phyloP scores from a whole-genome alignment of 2,329 filamentous ascomycete species.

The Keithomyces neogunnii region DNA sequence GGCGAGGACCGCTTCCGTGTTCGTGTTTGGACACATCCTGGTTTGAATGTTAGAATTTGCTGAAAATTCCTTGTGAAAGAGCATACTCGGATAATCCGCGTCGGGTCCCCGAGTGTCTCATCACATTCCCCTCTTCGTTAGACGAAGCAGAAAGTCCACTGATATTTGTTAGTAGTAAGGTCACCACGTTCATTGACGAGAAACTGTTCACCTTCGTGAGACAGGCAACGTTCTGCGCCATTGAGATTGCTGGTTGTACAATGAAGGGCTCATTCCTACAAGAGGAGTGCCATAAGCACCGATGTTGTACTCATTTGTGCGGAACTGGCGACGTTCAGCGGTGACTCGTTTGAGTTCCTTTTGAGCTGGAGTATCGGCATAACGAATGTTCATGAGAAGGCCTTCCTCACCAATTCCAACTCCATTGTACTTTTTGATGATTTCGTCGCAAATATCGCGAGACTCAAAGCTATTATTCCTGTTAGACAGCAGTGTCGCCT shows the following conservation, averaged over 20 bases:
- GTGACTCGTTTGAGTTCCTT: slow-evolving; percentile 96
- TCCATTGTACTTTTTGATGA: slow-evolving; percentile 83
- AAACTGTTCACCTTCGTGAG: slow-evolving; percentile 21
- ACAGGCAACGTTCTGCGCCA: slow-evolving; percentile 24
- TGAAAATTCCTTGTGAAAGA: slow-evolving; percentile 15
- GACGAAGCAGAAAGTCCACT: slow-evolving; percentile 20
- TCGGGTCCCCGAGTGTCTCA: slow-evolving; percentile 22
- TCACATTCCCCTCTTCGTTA: slow-evolving; percentile 17
- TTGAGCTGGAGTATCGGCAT: slow-evolving; percentile 92
- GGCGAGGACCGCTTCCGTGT: slow-evolving; percentile 28
- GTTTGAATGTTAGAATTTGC: slow-evolving; percentile 23
- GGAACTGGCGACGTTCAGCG: slow-evolving; percentile 88
- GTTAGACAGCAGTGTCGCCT: not conserved
- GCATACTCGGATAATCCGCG: slow-evolving; percentile 28
- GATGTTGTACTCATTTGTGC: slow-evolving; percentile 89
- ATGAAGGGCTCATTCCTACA: slow-evolving; percentile 41
- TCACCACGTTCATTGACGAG: not conserved
- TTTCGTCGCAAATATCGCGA: slow-evolving; percentile 81
- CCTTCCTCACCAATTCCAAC: slow-evolving; percentile 66
- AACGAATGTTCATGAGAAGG: slow-evolving; percentile 85
- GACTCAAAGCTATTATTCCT: slow-evolving; percentile 64
- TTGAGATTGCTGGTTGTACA: slow-evolving; percentile 28
- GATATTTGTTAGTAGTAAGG: slow-evolving; percentile 5
- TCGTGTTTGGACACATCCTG: slow-evolving; percentile 31
- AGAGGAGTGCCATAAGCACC: slow-evolving; percentile 57